These are phyloP conservation scores for Catunica adiposa DNA, from an alignment of 2,329 filamentous ascomycete species.

Conservation along the genomic window DNA sequence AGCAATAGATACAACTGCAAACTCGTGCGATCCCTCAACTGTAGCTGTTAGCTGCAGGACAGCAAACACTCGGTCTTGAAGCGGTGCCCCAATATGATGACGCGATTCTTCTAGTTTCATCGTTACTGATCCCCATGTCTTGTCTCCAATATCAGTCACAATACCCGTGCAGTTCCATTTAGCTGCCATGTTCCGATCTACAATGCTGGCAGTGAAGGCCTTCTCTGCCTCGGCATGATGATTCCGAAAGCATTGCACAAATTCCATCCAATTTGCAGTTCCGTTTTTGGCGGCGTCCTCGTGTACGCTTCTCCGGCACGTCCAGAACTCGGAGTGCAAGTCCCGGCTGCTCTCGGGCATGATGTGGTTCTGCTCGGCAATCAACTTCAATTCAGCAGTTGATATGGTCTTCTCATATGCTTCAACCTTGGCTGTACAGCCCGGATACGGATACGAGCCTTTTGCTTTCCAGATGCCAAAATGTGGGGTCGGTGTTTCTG, in stretches of 20 bases:
- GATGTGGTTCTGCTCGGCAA: slow-evolving; percentile 22
- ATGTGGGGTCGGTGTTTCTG: slow-evolving; percentile 13
- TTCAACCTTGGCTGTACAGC: slow-evolving; percentile 35
- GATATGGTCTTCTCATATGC: slow-evolving; percentile 35
- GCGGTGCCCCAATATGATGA: slow-evolving; percentile 42
- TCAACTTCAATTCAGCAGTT: slow-evolving; percentile 26
- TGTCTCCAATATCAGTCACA: slow-evolving; percentile 23
- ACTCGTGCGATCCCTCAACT: slow-evolving; percentile 25
- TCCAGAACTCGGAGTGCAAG: slow-evolving; percentile 39
- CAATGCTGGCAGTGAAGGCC: slow-evolving; percentile 25
- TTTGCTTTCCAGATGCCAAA: slow-evolving; percentile 32
- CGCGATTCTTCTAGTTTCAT: slow-evolving; percentile 46
- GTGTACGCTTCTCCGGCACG: slow-evolving; percentile 46
- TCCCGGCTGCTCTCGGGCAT: slow-evolving; percentile 15
- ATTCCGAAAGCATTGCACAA: slow-evolving; percentile 40
- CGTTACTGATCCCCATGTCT: slow-evolving; percentile 31
- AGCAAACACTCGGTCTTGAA: slow-evolving; percentile 49
- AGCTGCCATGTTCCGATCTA: slow-evolving; percentile 20
- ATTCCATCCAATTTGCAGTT: slow-evolving; percentile 48
- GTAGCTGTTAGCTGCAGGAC: slow-evolving; percentile 41
- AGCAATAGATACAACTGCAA: slow-evolving; percentile 41
- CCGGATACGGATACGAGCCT: slow-evolving; percentile 30
- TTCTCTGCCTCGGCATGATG: slow-evolving; percentile 26
- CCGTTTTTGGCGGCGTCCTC: slow-evolving; percentile 31
- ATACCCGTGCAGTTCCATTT: slow-evolving; percentile 30